Base-by-base conservation (phyloP, 2,329 filamentous ascomycete genomes). In the Stromatinia cepivora region DNA sequence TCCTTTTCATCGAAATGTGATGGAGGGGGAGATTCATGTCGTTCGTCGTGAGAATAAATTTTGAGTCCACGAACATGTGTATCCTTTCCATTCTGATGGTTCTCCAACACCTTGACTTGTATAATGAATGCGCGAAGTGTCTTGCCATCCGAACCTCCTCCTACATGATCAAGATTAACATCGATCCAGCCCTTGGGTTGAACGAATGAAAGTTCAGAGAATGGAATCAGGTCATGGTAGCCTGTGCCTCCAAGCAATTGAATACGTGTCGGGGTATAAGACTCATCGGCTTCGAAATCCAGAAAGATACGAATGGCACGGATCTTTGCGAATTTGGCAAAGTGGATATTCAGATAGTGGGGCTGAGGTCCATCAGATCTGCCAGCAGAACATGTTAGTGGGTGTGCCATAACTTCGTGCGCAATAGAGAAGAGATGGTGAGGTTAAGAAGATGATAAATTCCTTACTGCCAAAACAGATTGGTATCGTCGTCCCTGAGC, bases 71-170 rank as follows among this genome's bases (percentile, higher is more conserved):
- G 87, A 34, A 99, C 86, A 83, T 99, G 95, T n/a, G 95, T 99
- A 79, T 99, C 95, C 79, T 99, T 99, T 73, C 95, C 95, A 79
- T 99, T 99, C 81, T 99, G 95, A 79, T 99, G 95, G 78, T 99
- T 99, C 81, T 98, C 95, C 65, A 94, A 86, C 62, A 99, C 90
- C 74, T 92, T 89, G 77, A 98, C 89, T 79, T 98, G 94, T 39
- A 99, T 85, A 42, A 98, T 88, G 81, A 94, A 97, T 22, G 92
- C 93, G 71, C 94, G 88, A 25, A 98, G 86, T 1, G 94, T 91
- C 75, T 89, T 91, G 53, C 86, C 90, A 76, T 88, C 88, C 22
- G 87, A 87, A 6, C 80, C 77, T 34, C 78, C 77, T 20, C 78
- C 88, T 1, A 91, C 89, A 17, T 86, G 85, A 63, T 84, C 82